These are phyloP conservation scores for Populus ilicifolia DNA, from an alignment of 345 rosid genomes.

Conservation along the genomic window DNA sequence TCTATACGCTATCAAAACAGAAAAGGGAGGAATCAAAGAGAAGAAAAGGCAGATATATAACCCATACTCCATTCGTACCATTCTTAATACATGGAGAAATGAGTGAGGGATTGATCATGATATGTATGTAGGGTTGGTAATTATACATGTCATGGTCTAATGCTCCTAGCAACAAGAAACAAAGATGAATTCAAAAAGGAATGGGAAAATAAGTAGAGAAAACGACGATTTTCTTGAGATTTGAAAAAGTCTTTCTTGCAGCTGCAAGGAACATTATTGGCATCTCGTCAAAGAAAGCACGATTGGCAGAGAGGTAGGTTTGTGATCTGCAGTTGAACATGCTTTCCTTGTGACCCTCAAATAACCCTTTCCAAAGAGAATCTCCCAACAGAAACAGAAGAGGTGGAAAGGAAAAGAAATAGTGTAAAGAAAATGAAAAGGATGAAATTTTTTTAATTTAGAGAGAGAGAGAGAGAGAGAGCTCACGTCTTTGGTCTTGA, in stretches of 20 bases:
- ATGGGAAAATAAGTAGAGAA: background rate
- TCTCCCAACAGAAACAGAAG: slow-evolving; percentile 15
- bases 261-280: slow-evolving; percentile 37
- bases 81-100: slow-evolving; percentile 19
- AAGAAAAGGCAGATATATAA: slow-evolving; percentile 18
- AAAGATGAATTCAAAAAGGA: slow-evolving; percentile 9
- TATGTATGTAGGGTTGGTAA: slow-evolving; percentile 9
- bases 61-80: slow-evolving; percentile 29
- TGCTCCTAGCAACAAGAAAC: slow-evolving; percentile 15
- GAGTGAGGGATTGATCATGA: slow-evolving; percentile 21
- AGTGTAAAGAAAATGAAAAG: background rate
- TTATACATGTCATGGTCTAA: slow-evolving; percentile 26
- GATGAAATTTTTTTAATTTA: background rate
- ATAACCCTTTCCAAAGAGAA: slow-evolving; percentile 24
- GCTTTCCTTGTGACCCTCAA: slow-evolving; percentile 56
- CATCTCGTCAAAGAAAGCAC: slow-evolving; percentile 81
- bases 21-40: slow-evolving; percentile 24
- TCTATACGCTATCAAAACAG: slow-evolving; percentile 14
- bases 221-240: slow-evolving; percentile 4
- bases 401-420: background rate
- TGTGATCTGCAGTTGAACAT: slow-evolving; percentile 39
- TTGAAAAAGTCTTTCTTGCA: slow-evolving; percentile 30
- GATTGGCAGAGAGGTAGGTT: slow-evolving; percentile 24
- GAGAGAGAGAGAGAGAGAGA: slow-evolving; percentile 6
- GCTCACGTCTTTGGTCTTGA: slow-evolving; percentile 77